These are phyloP conservation scores for Syzygium aqueum DNA, from an alignment of 345 rosid species.

Conservation along the genomic window DNA sequence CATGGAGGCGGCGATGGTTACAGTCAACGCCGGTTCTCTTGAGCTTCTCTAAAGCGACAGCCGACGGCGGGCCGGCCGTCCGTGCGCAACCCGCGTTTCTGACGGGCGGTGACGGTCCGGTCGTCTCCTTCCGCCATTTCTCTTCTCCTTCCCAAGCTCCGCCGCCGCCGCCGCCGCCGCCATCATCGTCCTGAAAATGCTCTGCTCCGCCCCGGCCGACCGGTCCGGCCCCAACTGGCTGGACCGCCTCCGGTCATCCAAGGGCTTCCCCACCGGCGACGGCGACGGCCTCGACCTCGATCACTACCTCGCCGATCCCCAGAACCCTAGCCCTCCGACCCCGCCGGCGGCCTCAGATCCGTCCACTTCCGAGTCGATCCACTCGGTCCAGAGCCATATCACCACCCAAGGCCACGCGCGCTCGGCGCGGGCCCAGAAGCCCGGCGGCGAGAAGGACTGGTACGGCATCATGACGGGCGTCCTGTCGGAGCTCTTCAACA, in stretches of 20 bases:
- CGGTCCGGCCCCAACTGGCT: slow-evolving; percentile 74
- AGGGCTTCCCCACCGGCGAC: slow-evolving; percentile 56
- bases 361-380: slow-evolving; percentile 31
- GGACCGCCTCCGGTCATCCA: slow-evolving; percentile 76
- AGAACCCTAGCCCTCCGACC: slow-evolving; percentile 2
- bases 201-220: slow-evolving; percentile 45
- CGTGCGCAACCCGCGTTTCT: neutral
- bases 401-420: neutral
- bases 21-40: neutral
- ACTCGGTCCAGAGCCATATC: slow-evolving; percentile 7
- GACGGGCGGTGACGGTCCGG: neutral
- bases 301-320: slow-evolving; percentile 36
- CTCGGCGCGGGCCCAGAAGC: neutral
- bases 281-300: slow-evolving; percentile 54
- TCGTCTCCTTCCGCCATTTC: neutral
- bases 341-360: slow-evolving; percentile 24
- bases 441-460: slow-evolving; percentile 28
- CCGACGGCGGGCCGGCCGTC: neutral
- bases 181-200: slow-evolving; percentile 22
- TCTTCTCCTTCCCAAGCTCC: neutral
- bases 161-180: neutral
- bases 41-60: neutral
- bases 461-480: slow-evolving; percentile 54
- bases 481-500: slow-evolving; percentile 75
- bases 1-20: neutral